Evolutionary conservation across 306 rosid genomes (phyloP), one percentile per base, ranked within the genome.

Genomic region (Citrullus colocynthis): DNA sequence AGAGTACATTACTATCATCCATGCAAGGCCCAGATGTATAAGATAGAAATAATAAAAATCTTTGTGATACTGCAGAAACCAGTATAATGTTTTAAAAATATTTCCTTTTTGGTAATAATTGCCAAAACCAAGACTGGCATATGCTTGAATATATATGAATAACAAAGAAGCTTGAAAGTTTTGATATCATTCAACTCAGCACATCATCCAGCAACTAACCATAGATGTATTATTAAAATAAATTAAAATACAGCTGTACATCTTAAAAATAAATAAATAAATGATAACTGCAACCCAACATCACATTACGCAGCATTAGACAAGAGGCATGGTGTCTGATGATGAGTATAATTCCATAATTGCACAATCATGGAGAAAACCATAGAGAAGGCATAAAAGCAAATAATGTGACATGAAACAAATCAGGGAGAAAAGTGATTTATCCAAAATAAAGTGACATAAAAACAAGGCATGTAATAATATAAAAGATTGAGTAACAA

Each of bases 401-500:
- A 42, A 39, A 20, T 42, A n/a, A 67, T 2, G 49, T 1, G 54
- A 67, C 75, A 69, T 21, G 44, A 75, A 55, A 36, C 62, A 32
- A 54, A 10, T 17, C 5, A 74, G 2, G 8, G 75, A 44, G 13
- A 72, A 28, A 72, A 7, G 18, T 14, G 30, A 45, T 45, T 37
- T 24, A 70, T 13, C 39, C 76, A 72, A 71, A 48, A 44, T 24
- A 71, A 48, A 48, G 42, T 44, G 18, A 6, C 65, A 10, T 34
- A 17, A n/a, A 75, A 75, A 57, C 37, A 13, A 57, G 67, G 13
- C 24, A 49, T 30, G 49, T 36, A 20, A 52, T 9, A 61, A 45
- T 21, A 76, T 45, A 80, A 82, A 80, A 71, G 59, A 86, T 66
- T 55, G 64, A 85, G 88, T 73, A 77, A 88, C 45, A 52, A 34